Percentiles rank a stretch among this genome's conserved stretches.
These are phyloP conservation scores for Calonectria henricotiae DNA, from an alignment of 2,329 filamentous ascomycete species.

Conservation along the genomic window DNA sequence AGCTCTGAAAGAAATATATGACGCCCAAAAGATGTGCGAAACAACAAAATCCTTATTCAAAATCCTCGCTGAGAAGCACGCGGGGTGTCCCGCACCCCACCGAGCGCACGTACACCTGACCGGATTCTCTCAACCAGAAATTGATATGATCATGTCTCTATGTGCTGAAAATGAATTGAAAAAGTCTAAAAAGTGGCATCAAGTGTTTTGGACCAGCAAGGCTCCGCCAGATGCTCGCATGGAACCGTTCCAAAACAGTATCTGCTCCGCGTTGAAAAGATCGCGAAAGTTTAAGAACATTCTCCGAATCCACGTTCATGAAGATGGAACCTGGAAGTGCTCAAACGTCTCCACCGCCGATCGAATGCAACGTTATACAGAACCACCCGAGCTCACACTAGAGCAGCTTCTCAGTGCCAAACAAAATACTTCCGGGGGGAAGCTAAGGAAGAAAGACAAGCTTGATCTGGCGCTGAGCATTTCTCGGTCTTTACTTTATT, in stretches of 20 bases:
- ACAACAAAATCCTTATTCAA: background rate
- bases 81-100: background rate
- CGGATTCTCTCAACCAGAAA: background rate
- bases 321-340: background rate
- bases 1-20: background rate
- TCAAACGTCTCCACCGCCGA: background rate
- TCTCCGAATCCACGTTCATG: background rate
- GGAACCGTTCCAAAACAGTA: background rate
- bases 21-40: background rate
- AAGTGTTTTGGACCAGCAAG: background rate
- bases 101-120: background rate
- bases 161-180: background rate
- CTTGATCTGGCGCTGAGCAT: background rate
- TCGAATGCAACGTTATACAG: background rate
- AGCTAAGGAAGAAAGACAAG: background rate
- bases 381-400: background rate
- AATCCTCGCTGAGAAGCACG: background rate
- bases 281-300: background rate
- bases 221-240: background rate
- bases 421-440: background rate
- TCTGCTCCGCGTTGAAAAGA: background rate
- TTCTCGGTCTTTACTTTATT: background rate
- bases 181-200: background rate
- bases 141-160: background rate
- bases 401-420: background rate